These are phyloP conservation scores for Tremellales sp. DNA, from an alignment of 1,284 basidiomycete genomes.

Conservation along the genomic window DNA sequence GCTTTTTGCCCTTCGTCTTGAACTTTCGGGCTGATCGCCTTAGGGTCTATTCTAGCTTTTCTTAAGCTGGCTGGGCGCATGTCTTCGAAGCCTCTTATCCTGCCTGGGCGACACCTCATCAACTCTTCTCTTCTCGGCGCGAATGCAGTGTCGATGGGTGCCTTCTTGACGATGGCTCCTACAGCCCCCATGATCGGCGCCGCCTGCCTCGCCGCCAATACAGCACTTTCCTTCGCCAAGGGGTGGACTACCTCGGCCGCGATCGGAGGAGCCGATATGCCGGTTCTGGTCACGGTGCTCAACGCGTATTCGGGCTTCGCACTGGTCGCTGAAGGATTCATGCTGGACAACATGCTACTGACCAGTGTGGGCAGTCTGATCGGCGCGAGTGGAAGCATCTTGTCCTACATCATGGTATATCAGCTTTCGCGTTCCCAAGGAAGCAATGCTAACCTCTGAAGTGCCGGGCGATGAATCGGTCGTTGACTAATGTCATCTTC, in stretches of 20 bases:
- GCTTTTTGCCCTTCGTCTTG: not conserved
- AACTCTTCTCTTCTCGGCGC: slow-evolving; percentile 64
- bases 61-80: slow-evolving; percentile 75
- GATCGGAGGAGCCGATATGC: slow-evolving; percentile 85
- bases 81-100: slow-evolving; percentile 63
- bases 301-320: slow-evolving; percentile 88
- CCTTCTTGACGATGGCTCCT: slow-evolving; percentile 66
- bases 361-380: slow-evolving; percentile 76
- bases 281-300: slow-evolving; percentile 79
- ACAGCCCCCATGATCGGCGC: slow-evolving; percentile 67
- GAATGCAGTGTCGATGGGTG: slow-evolving; percentile 66
- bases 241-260: slow-evolving; percentile 75
- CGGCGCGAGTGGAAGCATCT: slow-evolving; percentile 79
- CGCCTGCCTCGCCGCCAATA: slow-evolving; percentile 66
- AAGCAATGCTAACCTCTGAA: slow-evolving; percentile 36
- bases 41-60: slow-evolving; percentile 82
- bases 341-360: slow-evolving; percentile 76
- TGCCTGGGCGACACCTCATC: slow-evolving; percentile 71
- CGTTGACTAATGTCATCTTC: slow-evolving; percentile 28
- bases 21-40: slow-evolving; percentile 58
- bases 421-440: not conserved
- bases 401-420: slow-evolving; percentile 80
- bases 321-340: slow-evolving; percentile 85
- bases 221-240: slow-evolving; percentile 71
- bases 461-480: slow-evolving; percentile 78